Conservation (phyloP, 176 grass and related monocot genomes). For the Juncus inflexus region DNA sequence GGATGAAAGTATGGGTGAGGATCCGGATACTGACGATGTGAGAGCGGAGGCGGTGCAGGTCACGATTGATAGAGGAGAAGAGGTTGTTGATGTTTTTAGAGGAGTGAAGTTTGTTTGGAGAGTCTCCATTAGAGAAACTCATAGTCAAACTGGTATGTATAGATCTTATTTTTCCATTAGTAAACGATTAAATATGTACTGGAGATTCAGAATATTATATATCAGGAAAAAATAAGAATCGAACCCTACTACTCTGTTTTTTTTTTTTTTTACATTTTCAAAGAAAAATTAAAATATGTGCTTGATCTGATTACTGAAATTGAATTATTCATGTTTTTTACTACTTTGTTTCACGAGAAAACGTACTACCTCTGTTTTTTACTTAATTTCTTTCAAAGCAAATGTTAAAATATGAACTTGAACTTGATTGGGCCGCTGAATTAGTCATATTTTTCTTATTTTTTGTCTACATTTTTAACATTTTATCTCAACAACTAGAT, state of each 20-base stretch:
- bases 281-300: too few species aligned
- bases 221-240: not conserved
- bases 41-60: constrained; percentile 36
- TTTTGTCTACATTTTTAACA: too few species aligned
- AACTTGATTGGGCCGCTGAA: too few species aligned
- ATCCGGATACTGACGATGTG: constrained; percentile 15
- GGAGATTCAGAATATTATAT: constrained; percentile 1
- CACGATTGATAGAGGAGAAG: constrained; percentile 51
- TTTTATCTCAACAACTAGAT: too few species aligned
- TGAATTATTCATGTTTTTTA: too few species aligned
- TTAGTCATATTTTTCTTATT: too few species aligned
- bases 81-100: constrained; percentile 46
- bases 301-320: too few species aligned
- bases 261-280: too few species aligned
- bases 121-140: constrained; percentile 4
- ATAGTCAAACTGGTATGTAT: constrained; percentile 1
- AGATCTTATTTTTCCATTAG: not conserved
- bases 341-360: too few species aligned
- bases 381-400: too few species aligned
- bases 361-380: too few species aligned
- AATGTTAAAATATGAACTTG: too few species aligned
- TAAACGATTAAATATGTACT: constrained; percentile 7
- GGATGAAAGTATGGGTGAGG: not conserved
- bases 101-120: constrained; percentile 56
- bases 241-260: constrained; percentile 1